Evolutionary conservation across 495 filamentous ascomycete species (phyloP), one percentile per base, ranked within the genome.

Genomic region (Jackrogersella multiformis): DNA sequence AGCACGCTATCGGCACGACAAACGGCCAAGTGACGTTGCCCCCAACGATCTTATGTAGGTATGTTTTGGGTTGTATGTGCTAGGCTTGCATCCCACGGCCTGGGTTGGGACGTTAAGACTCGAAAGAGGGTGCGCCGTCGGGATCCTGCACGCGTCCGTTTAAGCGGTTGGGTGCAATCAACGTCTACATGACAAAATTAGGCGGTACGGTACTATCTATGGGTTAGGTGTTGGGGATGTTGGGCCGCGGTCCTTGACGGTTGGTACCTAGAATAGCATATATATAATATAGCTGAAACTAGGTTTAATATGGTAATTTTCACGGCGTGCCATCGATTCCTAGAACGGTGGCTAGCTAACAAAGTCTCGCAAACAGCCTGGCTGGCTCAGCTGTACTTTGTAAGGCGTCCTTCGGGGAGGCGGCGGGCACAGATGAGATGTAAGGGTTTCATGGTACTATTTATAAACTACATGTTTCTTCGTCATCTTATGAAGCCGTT

Each of bases 211-310:
- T 45, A 5, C 10, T 36, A 23, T 34, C 28, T 51, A 16, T 52
- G 57, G 36, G 56, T 36, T 59, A 30, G 42, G 56, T 26, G 42
- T 28, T 45, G 56, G 56, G n/a, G n/a, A 20, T 35, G 41, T 36
- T 58, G 28, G 41, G 16, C 26, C 41, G 28, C 9, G 26, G 55
- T 39, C 26, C 28, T 49, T 34, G 7, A 18, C 13, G n/a, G 10
- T 16, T 18, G 49, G 34, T 16, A 60, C n/a, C n/a, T n/a, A n/a
- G n/a, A n/a, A n/a, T 48, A 34, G n/a, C 35, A 34, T 52, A 21
- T 24, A 34, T 52, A 21, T 24, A 32, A 39, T 59, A 12, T 38
- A 66, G 24, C 32, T 66, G 63, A 66, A 60, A 60, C 55, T 15
- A 6, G 24, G 18, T 23, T 48, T 26, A 59, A 48, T 55, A 55